Conservation (phyloP, 176 grass and related monocot species). For the barley (Hordeum vulgare) region DNA sequence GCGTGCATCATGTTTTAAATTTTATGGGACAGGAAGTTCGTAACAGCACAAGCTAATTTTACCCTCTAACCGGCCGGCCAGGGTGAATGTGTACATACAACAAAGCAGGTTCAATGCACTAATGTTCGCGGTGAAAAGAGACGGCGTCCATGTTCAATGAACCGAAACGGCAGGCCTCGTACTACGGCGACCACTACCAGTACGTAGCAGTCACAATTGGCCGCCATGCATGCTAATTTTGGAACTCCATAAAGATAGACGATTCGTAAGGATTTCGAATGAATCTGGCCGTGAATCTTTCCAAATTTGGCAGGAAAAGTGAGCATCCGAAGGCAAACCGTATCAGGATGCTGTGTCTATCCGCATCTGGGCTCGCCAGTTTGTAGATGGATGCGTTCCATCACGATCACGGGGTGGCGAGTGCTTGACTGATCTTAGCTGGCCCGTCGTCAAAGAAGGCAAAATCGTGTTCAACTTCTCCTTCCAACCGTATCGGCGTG, state of each 20-base stretch:
- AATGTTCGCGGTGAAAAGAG: neutral
- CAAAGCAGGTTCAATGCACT: neutral
- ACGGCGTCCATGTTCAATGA: slow-evolving; percentile 23
- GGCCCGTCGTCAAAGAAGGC: neutral
- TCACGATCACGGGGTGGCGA: neutral
- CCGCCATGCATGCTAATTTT: neutral
- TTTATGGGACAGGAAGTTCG: neutral
- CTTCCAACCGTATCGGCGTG: slow-evolving; percentile 2
- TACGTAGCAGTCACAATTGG: neutral
- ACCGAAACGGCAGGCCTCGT: neutral
- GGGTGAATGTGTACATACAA: neutral
- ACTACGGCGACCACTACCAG: neutral
- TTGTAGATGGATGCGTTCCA: neutral
- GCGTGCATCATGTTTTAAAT: neutral
- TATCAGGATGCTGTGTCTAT: neutral
- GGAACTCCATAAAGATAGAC: neutral
- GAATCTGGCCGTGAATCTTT: slow-evolving; percentile 23
- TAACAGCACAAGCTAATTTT: neutral
- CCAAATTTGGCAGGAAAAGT: neutral
- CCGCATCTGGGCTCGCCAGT: neutral
- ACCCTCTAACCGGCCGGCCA: neutral
- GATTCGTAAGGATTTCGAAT: neutral
- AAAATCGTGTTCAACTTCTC: slow-evolving; percentile 4
- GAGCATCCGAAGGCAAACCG: neutral
- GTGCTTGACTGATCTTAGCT: slow-evolving; percentile 2